Evolutionary conservation across 169 alveolate genomes (phyloP).

Genomic region (Plasmodium adleri): DNA sequence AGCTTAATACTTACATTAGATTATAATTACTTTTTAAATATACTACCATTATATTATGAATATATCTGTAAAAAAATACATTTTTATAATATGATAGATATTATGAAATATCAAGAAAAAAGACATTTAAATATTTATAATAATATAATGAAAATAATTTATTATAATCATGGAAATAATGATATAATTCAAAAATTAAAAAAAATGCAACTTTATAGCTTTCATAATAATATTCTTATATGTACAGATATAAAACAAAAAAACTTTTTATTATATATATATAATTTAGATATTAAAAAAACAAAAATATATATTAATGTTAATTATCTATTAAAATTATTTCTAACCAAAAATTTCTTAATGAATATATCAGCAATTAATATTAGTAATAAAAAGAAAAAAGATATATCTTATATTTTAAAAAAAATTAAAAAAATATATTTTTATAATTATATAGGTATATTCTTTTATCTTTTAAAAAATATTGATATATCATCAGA

Average conservation of each 20-base stretch:
- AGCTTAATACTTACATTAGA: conserved; percentile 44
- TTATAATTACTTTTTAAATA: conserved; percentile 41
- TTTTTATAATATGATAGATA: not conserved
- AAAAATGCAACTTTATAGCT: not conserved
- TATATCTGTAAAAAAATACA: conserved; percentile 17
- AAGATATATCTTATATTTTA: conserved; percentile 34
- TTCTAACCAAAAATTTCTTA: conserved; percentile 40
- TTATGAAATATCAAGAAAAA: conserved; percentile 4
- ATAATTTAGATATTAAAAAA: conserved; percentile 46
- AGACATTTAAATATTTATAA: conserved; percentile 2
- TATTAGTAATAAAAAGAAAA: conserved; percentile 56
- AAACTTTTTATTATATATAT: conserved; percentile 29
- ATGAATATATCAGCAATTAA: conserved; percentile 71
- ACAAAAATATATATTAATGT: conserved; percentile 70
- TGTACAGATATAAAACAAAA: not conserved
- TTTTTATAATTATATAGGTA: conserved; percentile 56
- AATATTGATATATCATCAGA: conserved; percentile 62
- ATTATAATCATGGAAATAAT: not conserved
- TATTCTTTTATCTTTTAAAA: conserved; percentile 50
- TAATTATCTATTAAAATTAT: conserved; percentile 42
- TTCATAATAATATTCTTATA: not conserved
- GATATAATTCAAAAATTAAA: conserved; percentile 4
- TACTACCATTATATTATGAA: conserved; percentile 24
- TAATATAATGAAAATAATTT: not conserved
- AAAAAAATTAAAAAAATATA: conserved; percentile 63